Evolutionary conservation across 2,329 filamentous ascomycete species (phyloP), one percentile per base, ranked within the genome.

Genomic region (Xylaria polymorpha): DNA sequence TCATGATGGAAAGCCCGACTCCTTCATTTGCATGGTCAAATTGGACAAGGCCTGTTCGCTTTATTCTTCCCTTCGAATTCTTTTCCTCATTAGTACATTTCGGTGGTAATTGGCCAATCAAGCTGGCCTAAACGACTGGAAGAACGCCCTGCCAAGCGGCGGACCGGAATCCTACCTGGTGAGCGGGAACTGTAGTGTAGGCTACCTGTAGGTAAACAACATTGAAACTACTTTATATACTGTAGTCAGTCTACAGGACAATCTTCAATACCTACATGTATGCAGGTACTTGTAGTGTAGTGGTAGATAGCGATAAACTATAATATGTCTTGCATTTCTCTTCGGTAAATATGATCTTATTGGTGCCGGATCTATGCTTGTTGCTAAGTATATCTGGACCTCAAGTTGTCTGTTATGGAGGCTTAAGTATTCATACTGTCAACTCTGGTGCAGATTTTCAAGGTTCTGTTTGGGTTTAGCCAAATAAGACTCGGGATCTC

Each of bases 81-180:
- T 70, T 68, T 66, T 59, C 68, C 62, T 70, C 56, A 66, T 70
- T 48, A 14, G 68, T 61, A 39, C 44, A 43, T 46, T 22, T 66
- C 46, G 25, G 41, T 10, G 32, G 18, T n/a, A 44, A 32, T 50
- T 61, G 51, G 32, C 68, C 68, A 68, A 70, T 70, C 22, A 67
- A 61, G 9, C 15, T 7, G 39, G 56, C n/a, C 48, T 20, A 46
- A 6, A 18, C 20, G n/a, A 22, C 20, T 15, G 25, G 7, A 32
- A 22, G 46, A 50, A 44, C n/a, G 22, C 56, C 29, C 48, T 22
- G 59, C 64, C 41, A 67, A 66, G 62, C 20, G 48, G 41, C 37
- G 63, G 58, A 43, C 63, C 57, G 56, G 51, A 68, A 62, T 66
- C 61, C 66, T 66, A 55, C 59, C 59, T 61, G 8, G 18, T 32